phyloP scores from a whole-genome alignment of 805 yeast genomes.

The Starmerella ratchasimensis region DNA sequence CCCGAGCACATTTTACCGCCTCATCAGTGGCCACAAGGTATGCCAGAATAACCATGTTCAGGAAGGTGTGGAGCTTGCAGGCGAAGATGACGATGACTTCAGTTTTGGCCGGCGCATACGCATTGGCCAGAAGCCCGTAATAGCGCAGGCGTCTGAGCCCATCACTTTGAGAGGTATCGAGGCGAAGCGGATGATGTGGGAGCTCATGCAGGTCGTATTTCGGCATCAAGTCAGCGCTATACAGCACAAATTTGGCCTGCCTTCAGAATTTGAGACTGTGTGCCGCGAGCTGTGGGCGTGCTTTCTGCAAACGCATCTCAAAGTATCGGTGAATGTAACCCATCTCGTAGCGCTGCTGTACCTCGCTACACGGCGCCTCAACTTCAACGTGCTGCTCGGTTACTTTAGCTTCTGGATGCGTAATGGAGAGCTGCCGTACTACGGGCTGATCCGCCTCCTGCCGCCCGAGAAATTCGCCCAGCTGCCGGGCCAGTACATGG shows the following conservation, averaged over 20 bases:
- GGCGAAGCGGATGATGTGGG: conserved; percentile 3
- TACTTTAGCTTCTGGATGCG: conserved; percentile 13
- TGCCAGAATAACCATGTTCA: conserved; percentile 87
- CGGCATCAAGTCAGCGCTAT: conserved; percentile 10
- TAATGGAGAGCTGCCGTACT: conserved; percentile 7
- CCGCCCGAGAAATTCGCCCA: neutral
- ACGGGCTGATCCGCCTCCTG: conserved; percentile 4
- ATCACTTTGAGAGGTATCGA: conserved; percentile 7
- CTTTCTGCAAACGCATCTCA: conserved; percentile 3
- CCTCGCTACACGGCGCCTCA: conserved; percentile 7
- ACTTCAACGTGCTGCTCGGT: conserved; percentile 6
- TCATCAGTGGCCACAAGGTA: conserved; percentile 61
- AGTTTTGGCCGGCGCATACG: conserved; percentile 22
- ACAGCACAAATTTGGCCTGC: neutral
- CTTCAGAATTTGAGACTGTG: conserved; percentile 1
- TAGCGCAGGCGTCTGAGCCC: conserved; percentile 1
- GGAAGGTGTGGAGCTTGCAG: conserved; percentile 54
- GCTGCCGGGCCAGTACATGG: conserved; percentile 8
- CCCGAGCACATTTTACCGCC: conserved; percentile 58
- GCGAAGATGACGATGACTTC: conserved; percentile 30
- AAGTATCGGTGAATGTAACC: conserved; percentile 5
- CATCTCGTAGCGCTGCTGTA: conserved; percentile 11
- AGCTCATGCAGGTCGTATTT: conserved; percentile 10
- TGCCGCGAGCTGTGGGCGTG: conserved; percentile 12
- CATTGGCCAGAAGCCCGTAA: conserved; percentile 2